A percentile compares a stretch with the other conserved stretches of the same genome.
Evolutionary conservation across 345 rosid species (phyloP).

Genomic region (Citropsis articulata): DNA sequence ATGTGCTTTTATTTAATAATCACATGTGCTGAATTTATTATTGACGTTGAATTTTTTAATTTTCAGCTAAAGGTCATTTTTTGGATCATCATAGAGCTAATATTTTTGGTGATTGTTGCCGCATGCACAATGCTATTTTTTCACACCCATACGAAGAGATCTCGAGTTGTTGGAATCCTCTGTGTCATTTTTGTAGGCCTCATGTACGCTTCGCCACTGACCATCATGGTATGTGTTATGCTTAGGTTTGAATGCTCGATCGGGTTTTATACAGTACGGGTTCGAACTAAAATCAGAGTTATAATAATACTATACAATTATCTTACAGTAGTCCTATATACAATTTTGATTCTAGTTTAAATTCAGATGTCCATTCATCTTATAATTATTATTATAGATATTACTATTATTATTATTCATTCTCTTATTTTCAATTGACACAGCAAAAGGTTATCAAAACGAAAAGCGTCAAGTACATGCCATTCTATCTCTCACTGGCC

Average conservation of each 20-base stretch:
- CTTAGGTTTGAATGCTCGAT: too few species aligned
- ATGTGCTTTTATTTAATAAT: neutral
- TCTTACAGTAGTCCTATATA: too few species aligned
- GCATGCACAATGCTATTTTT: conserved; percentile 9
- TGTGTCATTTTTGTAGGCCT: conserved; percentile 41
- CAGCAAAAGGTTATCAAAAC: conserved; percentile 39
- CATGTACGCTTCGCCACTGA: conserved; percentile 55
- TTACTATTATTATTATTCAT: neutral
- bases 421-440: conserved; percentile 2
- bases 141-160: conserved; percentile 17
- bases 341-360: too few species aligned
- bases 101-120: conserved; percentile 10
- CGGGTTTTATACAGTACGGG: too few species aligned
- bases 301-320: too few species aligned
- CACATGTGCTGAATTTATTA: neutral
- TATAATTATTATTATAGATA: too few species aligned
- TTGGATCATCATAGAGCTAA: conserved; percentile 1
- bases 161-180: conserved; percentile 44
- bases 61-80: conserved; percentile 16
- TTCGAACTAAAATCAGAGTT: too few species aligned
- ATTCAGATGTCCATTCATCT: too few species aligned
- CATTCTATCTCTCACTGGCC: conserved; percentile 43
- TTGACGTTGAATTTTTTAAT: too few species aligned
- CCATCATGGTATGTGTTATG: conserved; percentile 32
- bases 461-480: conserved; percentile 58